Base-by-base conservation (phyloP, 306 rosid species). In the Lathyrus aphaca region DNA sequence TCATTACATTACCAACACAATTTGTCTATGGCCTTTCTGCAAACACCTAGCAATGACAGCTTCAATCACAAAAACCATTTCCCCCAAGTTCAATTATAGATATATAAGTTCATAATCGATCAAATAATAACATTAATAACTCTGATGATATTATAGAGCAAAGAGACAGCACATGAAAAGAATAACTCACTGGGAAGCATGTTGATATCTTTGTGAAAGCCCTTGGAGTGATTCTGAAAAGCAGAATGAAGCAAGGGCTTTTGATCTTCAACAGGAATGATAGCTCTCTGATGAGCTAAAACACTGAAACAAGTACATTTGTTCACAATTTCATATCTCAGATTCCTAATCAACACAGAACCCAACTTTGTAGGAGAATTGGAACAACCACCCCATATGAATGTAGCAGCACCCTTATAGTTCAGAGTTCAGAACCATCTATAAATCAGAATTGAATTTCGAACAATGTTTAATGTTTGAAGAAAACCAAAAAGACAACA, bases 181-280 rank as follows among this genome's bases (percentile, higher is more conserved):
- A 21, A 21, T 1, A 13, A 84, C 98, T 89, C 74, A 92, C 98
- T 92, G 3, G 96, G 92, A 75, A 89, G 95, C 72, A 83, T 80
- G 78, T 35, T 81, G 38, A 92, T 38, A 65, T 86, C 96, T 80
- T 83, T 91, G 30, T 84, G 91, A 64, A 88, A 75, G 0, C 76
- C 74, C 64, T 35, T 71, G 9, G 89, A 69, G 66, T 77, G 74
- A 50, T 67, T 72, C 13, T 13, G 21, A 27, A 8, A 2, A 16
- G 89, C 79, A 55, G 88, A 68, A 1, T 77, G 78, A 18, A 74
- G 75, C 45, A 69, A 78, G 2, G 85, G 88, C 67, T 75, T 84
- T 69, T 92, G 88, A 74, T 81, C 96, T 73, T 82, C 92, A 79
- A 92, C 86, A 29, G 91, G 80, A 78, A 84, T 87, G 16, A 55